phyloP scores from a whole-genome alignment of 805 yeast genomes.

The Novakomyces olei region DNA sequence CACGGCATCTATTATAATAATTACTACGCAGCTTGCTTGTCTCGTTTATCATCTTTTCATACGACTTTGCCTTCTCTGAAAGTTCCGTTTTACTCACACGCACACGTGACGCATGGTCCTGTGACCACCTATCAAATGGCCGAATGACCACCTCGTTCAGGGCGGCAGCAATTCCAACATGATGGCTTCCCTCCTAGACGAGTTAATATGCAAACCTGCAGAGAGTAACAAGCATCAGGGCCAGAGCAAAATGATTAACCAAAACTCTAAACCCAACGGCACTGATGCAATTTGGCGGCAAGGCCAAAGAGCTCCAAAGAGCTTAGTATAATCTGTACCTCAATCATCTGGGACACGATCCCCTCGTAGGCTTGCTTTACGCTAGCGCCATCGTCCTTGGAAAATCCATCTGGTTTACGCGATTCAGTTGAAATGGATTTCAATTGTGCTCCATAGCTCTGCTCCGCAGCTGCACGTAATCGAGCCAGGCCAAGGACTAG shows the following conservation, averaged over 20 bases:
- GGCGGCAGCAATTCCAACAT: slow-evolving; percentile 36
- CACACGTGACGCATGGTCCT: slow-evolving; percentile 46
- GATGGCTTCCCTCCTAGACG: slow-evolving; percentile 29
- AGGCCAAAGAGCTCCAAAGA: too few relatives aligned
- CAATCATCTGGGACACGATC: slow-evolving; percentile 29
- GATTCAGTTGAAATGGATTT: slow-evolving; percentile 11
- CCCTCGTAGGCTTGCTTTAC: slow-evolving; percentile 42
- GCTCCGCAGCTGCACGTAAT: slow-evolving; percentile 52
- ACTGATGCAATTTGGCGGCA: too few relatives aligned
- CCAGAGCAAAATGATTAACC: not conserved
- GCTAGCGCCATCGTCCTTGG: slow-evolving; percentile 41
- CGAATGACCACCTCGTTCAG: slow-evolving; percentile 37
- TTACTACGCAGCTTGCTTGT: slow-evolving; percentile 33
- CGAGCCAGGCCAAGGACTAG: slow-evolving; percentile 38
- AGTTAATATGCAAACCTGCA: slow-evolving; percentile 2
- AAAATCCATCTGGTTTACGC: slow-evolving; percentile 17
- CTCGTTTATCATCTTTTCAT: slow-evolving; percentile 29
- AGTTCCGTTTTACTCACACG: slow-evolving; percentile 36
- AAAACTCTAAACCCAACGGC: too few relatives aligned
- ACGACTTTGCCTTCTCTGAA: slow-evolving; percentile 28
- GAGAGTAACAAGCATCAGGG: not conserved
- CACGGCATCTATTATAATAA: slow-evolving; percentile 58
- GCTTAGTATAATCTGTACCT: too few relatives aligned
- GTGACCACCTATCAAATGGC: slow-evolving; percentile 58
- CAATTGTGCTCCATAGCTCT: slow-evolving; percentile 20